Base-by-base conservation (phyloP, 1,139 yeast genomes). In the Zygosaccharomyces sapae region DNA sequence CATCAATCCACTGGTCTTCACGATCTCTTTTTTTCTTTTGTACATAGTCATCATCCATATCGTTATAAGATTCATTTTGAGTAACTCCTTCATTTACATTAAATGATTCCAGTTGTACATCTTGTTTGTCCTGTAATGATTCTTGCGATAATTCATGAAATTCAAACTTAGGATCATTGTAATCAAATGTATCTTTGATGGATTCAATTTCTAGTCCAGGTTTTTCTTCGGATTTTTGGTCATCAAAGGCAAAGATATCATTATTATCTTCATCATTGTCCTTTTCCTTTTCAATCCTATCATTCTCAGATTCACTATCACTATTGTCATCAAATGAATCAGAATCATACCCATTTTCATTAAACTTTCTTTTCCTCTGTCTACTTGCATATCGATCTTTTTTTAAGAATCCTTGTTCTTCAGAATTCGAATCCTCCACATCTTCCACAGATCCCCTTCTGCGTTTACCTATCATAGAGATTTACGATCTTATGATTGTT, bases 1-100 rank as follows among this genome's bases (percentile, higher is more conserved):
- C 59, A 24, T 54, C 47, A 9, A 57, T 44, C 64, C 63, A 59
- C 30, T 46, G 45, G 24, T 61, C 66, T 34, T 54, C 55, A 2
- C 55, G 53, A 5, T 29, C 43, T 20, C 49, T 41, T n/a, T 29
- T 20, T 9, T 45, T 31, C 3, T 30, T 19, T 40, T 48, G 48
- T 1, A 51, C 46, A 37, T 54, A 60, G 41, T 59, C 59, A 13
- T 63, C 64, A 43, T 51, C 52, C 29, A 50, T 47, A 13, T 5
- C n/a, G 38, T 62, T 64, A 30, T 59, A 57, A n/a, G 37, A 47
- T 1, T 63, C 66, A 18, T 49, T 37, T 25, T 52, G 38, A 19
- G 53, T 34, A n/a, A 22, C 18, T 35, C 59, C 65, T 19, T 57
- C 55, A 5, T 55, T 53, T 12, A 60, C 33, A 40, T 57, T 51